A percentile compares a stretch with the other conserved stretches of the same genome.
Evolutionary conservation across 257 asterid genomes (phyloP).

Genomic region (Solanum clarkiae): DNA sequence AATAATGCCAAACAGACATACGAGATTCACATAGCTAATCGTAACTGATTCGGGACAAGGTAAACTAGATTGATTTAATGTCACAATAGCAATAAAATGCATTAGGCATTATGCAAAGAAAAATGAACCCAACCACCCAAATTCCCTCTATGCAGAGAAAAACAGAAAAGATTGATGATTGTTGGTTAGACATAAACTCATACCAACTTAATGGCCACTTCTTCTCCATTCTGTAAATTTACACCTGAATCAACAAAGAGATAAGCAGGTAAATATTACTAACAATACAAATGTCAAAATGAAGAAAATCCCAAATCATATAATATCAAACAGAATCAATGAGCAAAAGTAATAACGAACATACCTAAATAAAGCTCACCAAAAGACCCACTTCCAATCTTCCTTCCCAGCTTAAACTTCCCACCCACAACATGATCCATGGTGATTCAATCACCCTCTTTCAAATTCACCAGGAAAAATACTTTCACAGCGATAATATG

Average conservation of each 20-base stretch:
- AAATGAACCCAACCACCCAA: neutral
- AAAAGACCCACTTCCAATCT: conserved; percentile 95
- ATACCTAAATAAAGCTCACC: conserved; percentile 93
- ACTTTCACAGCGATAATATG: neutral
- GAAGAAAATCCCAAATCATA: neutral
- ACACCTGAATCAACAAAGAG: conserved; percentile 41
- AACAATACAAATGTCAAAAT: neutral
- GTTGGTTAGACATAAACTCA: neutral
- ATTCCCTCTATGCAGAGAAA: neutral
- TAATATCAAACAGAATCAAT: neutral
- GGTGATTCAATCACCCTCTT: neutral
- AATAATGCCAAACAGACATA: neutral
- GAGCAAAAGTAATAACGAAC: neutral
- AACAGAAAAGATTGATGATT: neutral
- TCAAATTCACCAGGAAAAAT: neutral
- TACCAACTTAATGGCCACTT: conserved; percentile 90
- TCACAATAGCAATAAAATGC: neutral
- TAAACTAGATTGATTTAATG: neutral
- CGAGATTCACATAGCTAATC: neutral
- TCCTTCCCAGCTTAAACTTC: conserved; percentile 89
- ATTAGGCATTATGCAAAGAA: neutral
- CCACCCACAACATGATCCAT: conserved; percentile 92
- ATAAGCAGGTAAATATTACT: neutral
- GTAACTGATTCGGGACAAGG: neutral
- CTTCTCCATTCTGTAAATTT: conserved; percentile 81